Conservation (phyloP, 805 yeast genomes). For the Yarrowia sp. region DNA sequence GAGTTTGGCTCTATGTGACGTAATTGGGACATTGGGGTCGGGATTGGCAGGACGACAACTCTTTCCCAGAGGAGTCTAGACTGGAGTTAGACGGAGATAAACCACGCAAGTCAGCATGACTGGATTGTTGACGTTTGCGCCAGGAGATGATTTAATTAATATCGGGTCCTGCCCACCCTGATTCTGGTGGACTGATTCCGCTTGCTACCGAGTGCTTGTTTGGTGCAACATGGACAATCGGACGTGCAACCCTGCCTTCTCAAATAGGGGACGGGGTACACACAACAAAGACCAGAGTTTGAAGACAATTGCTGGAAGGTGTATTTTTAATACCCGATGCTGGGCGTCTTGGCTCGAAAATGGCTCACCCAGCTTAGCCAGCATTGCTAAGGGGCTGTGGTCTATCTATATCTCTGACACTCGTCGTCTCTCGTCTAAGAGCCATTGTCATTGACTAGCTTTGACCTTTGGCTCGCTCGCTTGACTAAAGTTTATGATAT, state of each 20-base stretch:
- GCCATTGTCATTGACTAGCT: too few relatives aligned
- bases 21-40: not conserved
- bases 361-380: too few relatives aligned
- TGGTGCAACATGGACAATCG: not conserved
- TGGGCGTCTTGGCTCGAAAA: not conserved
- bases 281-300: constrained; percentile 3
- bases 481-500: too few relatives aligned
- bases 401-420: too few relatives aligned
- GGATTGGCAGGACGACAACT: not conserved
- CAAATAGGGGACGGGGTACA: not conserved
- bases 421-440: too few relatives aligned
- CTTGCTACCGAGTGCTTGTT: not conserved
- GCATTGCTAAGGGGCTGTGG: too few relatives aligned
- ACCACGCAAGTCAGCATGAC: too few relatives aligned
- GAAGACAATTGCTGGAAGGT: not conserved
- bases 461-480: too few relatives aligned
- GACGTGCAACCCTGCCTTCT: not conserved
- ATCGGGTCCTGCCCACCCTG: too few relatives aligned
- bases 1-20: constrained; percentile 9
- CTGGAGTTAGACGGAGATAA: not conserved
- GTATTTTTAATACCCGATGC: not conserved
- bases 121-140: too few relatives aligned
- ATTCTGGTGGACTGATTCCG: not conserved
- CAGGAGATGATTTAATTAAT: too few relatives aligned
- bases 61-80: too few relatives aligned